Base-by-base conservation (phyloP, 352 stramenopile species). In the Phytophthora pinifolia region DNA sequence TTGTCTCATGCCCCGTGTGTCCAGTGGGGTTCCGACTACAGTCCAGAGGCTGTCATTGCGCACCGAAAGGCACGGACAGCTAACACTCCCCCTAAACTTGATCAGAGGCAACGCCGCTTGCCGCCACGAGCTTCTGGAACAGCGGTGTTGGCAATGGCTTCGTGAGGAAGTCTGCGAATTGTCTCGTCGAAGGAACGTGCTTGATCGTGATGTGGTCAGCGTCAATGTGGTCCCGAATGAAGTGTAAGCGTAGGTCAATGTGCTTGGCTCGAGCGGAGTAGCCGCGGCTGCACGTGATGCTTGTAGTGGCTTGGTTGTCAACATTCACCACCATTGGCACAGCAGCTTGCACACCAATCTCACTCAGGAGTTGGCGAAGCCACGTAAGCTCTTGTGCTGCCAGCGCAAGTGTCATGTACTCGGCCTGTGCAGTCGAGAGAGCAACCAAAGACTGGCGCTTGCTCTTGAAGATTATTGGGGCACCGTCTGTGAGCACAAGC, bases 321-420 rank as follows among this genome's bases (percentile, higher is more conserved):
- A 54, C 35, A 5, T 35, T 14, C 3, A 54, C 34, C 8, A 6
- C 6, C 17, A 31, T 54, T 15, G 47, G 4, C 20, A 3, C 13
- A 34, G 5, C 4, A 7, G 18, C 17, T 22, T 31, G 43, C 13
- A 37, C 13, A 6, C 9, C 37, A n/a, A 63, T 49, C 12, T 59
- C 54, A 12, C 2, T 18, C 2, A 67, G 46, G 2, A 68, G 18
- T 10, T 45, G 33, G 1, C 42, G 59, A 3, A 69, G 17, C 54
- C 59, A 69, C 6, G 48, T 0, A 4, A 69, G 17, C 29, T 73
- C 64, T 46, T 64, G 64, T 14, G 48, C 45, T 1, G 30, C 20
- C 0, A 62, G 14, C 0, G 59, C 45, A 9, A 73, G 32, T 2
- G 44, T n/a, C 29, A 59, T 61, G 32, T 73, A 69, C 44, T 73